Evolutionary conservation across 345 rosid genomes (phyloP).

Genomic region (Brassica incana): DNA sequence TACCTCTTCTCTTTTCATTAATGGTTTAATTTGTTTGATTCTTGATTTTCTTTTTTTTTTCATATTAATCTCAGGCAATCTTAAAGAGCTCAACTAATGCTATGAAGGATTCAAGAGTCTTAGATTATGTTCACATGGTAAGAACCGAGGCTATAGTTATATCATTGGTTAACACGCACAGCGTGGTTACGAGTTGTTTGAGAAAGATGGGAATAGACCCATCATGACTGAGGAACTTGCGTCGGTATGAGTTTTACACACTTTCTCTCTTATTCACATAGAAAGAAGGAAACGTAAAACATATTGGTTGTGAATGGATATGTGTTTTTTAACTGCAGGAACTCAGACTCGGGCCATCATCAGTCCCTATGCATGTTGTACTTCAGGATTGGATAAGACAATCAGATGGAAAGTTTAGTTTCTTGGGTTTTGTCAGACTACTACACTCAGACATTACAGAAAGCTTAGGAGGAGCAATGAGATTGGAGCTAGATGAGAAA

Average conservation of each 20-base stretch:
- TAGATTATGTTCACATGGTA: conserved; percentile 73
- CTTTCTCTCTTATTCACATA: neutral
- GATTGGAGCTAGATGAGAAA: conserved; percentile 13
- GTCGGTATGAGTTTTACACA: conserved; percentile 46
- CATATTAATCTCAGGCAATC: conserved; percentile 51
- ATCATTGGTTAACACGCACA: conserved; percentile 49
- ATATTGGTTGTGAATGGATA: neutral
- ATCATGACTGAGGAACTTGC: conserved; percentile 92
- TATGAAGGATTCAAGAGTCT: conserved; percentile 76
- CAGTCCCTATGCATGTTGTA: conserved; percentile 81
- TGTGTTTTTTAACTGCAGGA: conserved; percentile 50
- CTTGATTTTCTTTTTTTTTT: neutral
- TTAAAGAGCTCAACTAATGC: conserved; percentile 68
- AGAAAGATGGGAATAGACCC: conserved; percentile 85
- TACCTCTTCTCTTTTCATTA: neutral
- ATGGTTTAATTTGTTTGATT: neutral
- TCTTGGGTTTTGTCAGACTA: conserved; percentile 82
- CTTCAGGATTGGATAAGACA: conserved; percentile 93
- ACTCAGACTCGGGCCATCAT: conserved; percentile 73
- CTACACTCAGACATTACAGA: conserved; percentile 73
- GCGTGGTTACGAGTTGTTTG: conserved; percentile 79
- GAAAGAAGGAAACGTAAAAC: neutral
- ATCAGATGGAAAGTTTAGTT: conserved; percentile 85
- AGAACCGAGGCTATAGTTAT: neutral
- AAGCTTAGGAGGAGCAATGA: conserved; percentile 47